Evolutionary conservation across 2,329 filamentous ascomycete species (phyloP), one percentile per base, ranked within the genome.

Genomic region (Thelonectria blattea): DNA sequence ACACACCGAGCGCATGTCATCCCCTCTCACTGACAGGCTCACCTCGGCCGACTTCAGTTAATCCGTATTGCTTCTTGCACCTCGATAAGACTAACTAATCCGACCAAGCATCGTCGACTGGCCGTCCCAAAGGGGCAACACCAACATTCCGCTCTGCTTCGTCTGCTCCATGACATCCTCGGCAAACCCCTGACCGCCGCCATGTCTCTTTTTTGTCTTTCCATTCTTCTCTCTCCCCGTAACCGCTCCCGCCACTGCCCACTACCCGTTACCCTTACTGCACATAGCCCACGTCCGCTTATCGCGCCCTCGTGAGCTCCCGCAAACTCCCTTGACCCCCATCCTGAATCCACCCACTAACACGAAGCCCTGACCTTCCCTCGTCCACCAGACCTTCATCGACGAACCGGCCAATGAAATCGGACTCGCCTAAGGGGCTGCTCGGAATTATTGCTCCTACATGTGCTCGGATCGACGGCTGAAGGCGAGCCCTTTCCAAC

Each of bases 341-440:
- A 27, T 54, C 47, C 52, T 47, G 20, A 18, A 58, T 61, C 67
- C 67, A 65, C 64, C 15, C 60, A 34, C 63, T 65, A 65, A 54
- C 49, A 54, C 34, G 47, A 10, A 22, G 51, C 56, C 48, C 41
- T 59, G 27, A 39, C 51, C 30, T 41, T 50, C 51, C 41, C 22
- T 45, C 45, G 39, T 22, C 43, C 43, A 39, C 52, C 20, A 42
- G 24, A 41, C 22, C 17, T 41, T 58, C 51, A 49, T 17, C 52
- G 34, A 56, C 41, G 48, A 30, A 57, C 52, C 18, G 17, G 53
- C 53, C 52, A 61, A 56, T 57, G 18, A 43, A 17, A 53, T 52
- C 32, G 20, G 54, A 52, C 43, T 62, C 37, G 54, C 27, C 50
- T 45, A 49, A 15, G 5, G n/a, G 24, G 8, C 18, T 32, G 18